Evolutionary conservation across 1,139 yeast species (phyloP).

Genomic region (Casaregolazyma suthepensis): DNA sequence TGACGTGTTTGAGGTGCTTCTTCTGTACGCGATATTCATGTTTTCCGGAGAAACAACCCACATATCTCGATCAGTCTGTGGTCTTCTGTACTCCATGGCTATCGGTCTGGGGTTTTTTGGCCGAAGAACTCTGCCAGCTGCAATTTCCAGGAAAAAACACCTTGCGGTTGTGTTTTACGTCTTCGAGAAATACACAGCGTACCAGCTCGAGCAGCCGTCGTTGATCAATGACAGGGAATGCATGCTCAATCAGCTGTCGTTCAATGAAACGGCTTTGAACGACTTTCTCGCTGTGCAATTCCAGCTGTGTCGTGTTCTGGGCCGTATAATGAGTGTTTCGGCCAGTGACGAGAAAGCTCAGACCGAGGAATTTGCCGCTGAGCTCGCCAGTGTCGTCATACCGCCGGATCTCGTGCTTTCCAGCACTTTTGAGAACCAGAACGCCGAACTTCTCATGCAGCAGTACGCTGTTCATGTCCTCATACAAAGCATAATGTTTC

Average conservation of each 20-base stretch:
- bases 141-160: neutral
- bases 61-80: constrained; percentile 7
- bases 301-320: constrained; percentile 6
- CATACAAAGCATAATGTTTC: constrained; percentile 6
- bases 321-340: constrained; percentile 7
- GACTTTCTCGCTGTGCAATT: constrained; percentile 5
- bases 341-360: neutral
- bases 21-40: constrained; percentile 12
- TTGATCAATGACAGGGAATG: constrained; percentile 11
- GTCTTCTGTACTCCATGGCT: constrained; percentile 10
- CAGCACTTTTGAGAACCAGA: neutral
- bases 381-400: constrained; percentile 5
- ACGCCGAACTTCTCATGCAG: constrained; percentile 8
- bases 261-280: neutral
- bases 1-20: constrained; percentile 9
- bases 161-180: constrained; percentile 8
- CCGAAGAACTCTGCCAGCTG: neutral
- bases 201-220: constrained; percentile 12
- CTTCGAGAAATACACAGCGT: constrained; percentile 11
- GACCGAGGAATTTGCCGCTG: constrained; percentile 3
- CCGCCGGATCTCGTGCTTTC: constrained; percentile 2
- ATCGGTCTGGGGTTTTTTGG: constrained; percentile 9
- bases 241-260: neutral
- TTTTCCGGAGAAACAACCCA: constrained; percentile 13
- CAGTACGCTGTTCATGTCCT: constrained; percentile 9